Base-by-base conservation (phyloP, 2,329 filamentous ascomycete species). In the Cephalotrichum gorgonifer region DNA sequence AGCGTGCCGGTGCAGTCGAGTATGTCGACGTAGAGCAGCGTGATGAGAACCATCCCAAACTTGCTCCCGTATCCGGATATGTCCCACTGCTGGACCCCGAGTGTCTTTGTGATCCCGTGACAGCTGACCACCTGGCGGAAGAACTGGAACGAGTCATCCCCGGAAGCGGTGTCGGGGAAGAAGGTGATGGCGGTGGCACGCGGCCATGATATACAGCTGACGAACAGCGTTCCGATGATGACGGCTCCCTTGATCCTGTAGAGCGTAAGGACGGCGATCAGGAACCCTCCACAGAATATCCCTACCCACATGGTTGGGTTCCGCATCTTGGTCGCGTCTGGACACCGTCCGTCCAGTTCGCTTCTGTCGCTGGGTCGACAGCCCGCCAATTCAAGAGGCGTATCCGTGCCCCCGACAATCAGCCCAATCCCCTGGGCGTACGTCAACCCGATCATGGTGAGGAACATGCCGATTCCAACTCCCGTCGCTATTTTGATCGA, bases 151-250 rank as follows among this genome's bases (percentile, higher is more conserved):
- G 70, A 71, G 57, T 75, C 74, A 62, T 90, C 72, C 35, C 88
- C 88, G 2, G 83, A 63, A 0, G 72, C 56, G 0, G 79, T 86
- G 58, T 90, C 73, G 0, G 88, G 87, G 67, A 94, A 94, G 64
- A 85, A 88, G 6, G 88, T 91, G 50, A 94, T 82, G 1, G 75
- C 62, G 0, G 88, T 91, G 20, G 72, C 69, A 22, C 88, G 79
- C 0, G 88, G 88, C 88, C 88, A 95, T 8, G 87, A 93, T 63
- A 93, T 88, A 64, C 94, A 84, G 54, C 84, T 88, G 50, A 94
- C 88, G 25, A 94, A 76, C 25, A 90, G 64, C 54, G 94, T 93
- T 35, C 88, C 88, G 31, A 79, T 76, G 57, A 94, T 89, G 58
- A 94, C 85, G 51, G 88, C 88, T 51, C 88, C 88, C 69, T 91